Evolutionary conservation across 1,284 basidiomycete genomes (phyloP).

Genomic region (Waitea zeae): DNA sequence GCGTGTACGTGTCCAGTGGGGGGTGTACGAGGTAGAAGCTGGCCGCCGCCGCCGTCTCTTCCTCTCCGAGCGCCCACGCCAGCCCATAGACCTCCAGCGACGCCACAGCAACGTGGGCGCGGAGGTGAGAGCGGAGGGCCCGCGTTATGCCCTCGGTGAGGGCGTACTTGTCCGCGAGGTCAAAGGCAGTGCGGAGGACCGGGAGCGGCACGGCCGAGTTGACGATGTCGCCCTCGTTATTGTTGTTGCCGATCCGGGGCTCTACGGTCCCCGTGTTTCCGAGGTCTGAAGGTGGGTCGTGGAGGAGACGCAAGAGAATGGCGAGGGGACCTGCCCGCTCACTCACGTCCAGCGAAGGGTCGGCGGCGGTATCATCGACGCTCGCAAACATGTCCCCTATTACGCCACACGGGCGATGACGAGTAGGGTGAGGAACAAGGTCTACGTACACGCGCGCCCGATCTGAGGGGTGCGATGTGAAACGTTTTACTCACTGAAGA

Average conservation of each 20-base stretch:
- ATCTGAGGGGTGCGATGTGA: slow-evolving; percentile 7
- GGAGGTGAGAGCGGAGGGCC: slow-evolving; percentile 28
- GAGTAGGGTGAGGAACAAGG: too few relatives aligned
- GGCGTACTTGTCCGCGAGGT: slow-evolving; percentile 44
- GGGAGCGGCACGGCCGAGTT: slow-evolving; percentile 35
- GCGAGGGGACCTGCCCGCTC: slow-evolving; percentile 27
- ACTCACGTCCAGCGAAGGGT: slow-evolving; percentile 26
- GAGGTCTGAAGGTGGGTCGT: slow-evolving; percentile 19
- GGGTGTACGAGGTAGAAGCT: slow-evolving; percentile 30
- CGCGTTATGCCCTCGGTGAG: slow-evolving; percentile 23
- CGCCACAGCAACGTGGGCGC: slow-evolving; percentile 29
- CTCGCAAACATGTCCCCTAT: slow-evolving; percentile 46
- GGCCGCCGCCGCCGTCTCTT: slow-evolving; percentile 29
- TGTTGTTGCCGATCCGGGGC: background rate
- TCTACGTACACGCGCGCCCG: too few relatives aligned
- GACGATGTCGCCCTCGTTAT: background rate
- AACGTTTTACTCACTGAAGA: slow-evolving; percentile 26
- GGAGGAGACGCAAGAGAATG: slow-evolving; percentile 33
- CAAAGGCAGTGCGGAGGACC: slow-evolving; percentile 31
- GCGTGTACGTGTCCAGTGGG: slow-evolving; percentile 35
- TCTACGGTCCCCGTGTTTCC: background rate
- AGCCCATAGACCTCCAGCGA: slow-evolving; percentile 41
- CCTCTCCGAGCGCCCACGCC: slow-evolving; percentile 22
- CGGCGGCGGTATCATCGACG: slow-evolving; percentile 10
- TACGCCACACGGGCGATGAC: too few relatives aligned